Evolutionary conservation across 257 asterid genomes (phyloP).

Genomic region (Lithospermum erythrorhizon): DNA sequence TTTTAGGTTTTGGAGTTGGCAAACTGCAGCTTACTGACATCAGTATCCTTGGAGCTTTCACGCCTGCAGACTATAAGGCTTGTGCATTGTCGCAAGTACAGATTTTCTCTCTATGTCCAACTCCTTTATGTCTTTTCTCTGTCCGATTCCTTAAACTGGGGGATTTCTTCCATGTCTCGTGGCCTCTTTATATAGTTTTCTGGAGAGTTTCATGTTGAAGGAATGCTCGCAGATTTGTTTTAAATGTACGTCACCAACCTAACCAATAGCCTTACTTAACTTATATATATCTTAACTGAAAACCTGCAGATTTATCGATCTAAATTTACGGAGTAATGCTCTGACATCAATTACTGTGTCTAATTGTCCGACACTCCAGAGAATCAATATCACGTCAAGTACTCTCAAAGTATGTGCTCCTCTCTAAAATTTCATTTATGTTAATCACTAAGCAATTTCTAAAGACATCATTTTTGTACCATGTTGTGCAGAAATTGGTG

Average conservation of each 20-base stretch:
- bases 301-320: slow-evolving; percentile 61
- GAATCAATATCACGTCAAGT: slow-evolving; percentile 68
- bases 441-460: slow-evolving; percentile 4
- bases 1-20: slow-evolving; percentile 86
- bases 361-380: slow-evolving; percentile 80
- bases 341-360: slow-evolving; percentile 76
- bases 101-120: not conserved
- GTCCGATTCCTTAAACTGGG: not conserved
- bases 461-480: slow-evolving; percentile 4
- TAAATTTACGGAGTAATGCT: slow-evolving; percentile 50
- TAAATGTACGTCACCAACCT: too few relatives aligned
- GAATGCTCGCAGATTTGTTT: not conserved
- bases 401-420: slow-evolving; percentile 52
- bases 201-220: slow-evolving; percentile 7
- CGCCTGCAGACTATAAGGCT: slow-evolving; percentile 76
- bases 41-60: slow-evolving; percentile 74
- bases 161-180: not conserved
- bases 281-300: too few relatives aligned
- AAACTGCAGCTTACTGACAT: slow-evolving; percentile 73
- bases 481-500: slow-evolving; percentile 70
- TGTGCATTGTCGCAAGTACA: slow-evolving; percentile 98
- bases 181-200: not conserved
- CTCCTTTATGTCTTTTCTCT: not conserved
- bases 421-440: not conserved
- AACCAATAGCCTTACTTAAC: too few relatives aligned